Base-by-base conservation (phyloP, 495 filamentous ascomycete genomes). In the Bombardia bombarda region DNA sequence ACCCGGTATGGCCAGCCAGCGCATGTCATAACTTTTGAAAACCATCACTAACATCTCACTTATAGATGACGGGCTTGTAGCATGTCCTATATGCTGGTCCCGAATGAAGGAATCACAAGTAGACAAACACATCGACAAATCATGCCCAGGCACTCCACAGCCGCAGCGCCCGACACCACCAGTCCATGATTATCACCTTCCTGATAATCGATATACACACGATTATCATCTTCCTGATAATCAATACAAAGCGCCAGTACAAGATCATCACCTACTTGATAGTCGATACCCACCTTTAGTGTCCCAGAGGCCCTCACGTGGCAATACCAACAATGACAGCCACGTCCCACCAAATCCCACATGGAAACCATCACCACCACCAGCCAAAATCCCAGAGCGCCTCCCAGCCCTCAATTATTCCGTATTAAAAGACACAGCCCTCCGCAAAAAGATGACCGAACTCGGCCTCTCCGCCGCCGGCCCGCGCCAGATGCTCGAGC, bases 391-490 rank as follows among this genome's bases (percentile, higher is more conserved):
- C 17, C 59, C 57, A 50, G 54, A 75, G 36, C 77, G 86, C 24
- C 64, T 98, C 7, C 83, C 90, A 0, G 72, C 82, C 7, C 67
- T 95, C 3, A 86, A 82, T 47, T 96, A 94, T 62, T 79, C 79
- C 16, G 67, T 95, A 48, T 61, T 94, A 4, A 93, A 82, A 53
- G 90, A 97, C 4, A 65, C 47, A 0, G 72, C 73, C 6, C 70
- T 99, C 24, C 77, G 80, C 21, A 87, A 84, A 50, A 96, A 95
- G 62, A 64, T 97, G 6, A 53, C 63, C 31, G 88, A 95, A 3
- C 69, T 92, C 2, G 90, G 90, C n/a, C 78, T 99, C 38, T 82
- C 87, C 0, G 70, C 75, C 5, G 64, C 56, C 49, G 92, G 92
- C 3, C 54, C 77, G 1, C 75, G 76, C 31, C 67, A 70, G 31